Evolutionary conservation across 495 filamentous ascomycete genomes (phyloP).

Genomic region (Tuber umbilicatum): DNA sequence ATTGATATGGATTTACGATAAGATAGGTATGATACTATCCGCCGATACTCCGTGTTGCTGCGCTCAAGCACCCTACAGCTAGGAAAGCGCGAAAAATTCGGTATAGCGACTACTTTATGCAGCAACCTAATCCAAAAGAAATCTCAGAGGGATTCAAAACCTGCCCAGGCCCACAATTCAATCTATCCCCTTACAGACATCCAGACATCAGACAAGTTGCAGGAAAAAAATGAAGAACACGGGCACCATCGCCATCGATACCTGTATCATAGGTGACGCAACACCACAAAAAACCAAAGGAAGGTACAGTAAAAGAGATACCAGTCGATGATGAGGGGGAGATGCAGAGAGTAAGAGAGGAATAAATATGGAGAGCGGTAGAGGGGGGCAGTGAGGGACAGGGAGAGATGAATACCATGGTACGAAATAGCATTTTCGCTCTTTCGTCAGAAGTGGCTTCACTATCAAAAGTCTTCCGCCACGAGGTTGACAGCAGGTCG

Average conservation of each 20-base stretch:
- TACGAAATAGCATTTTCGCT: background rate
- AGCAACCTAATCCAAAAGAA: background rate
- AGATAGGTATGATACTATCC: background rate
- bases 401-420: background rate
- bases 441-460: background rate
- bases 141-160: slow-evolving; percentile 29
- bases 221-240: background rate
- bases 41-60: background rate
- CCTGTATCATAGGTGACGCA: background rate
- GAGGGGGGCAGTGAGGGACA: slow-evolving; percentile 10
- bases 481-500: slow-evolving; percentile 39
- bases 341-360: slow-evolving; percentile 7
- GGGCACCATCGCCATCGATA: background rate
- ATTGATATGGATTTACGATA: background rate
- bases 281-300: background rate
- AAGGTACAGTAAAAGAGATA: background rate
- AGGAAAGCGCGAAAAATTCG: background rate
- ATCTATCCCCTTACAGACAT: slow-evolving; percentile 12
- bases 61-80: background rate
- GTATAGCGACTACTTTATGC: background rate
- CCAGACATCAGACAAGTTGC: background rate
- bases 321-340: background rate
- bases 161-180: slow-evolving; percentile 14
- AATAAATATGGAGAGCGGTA: background rate
- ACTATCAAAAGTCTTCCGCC: slow-evolving; percentile 16